Evolutionary conservation across 2,329 filamentous ascomycete species (phyloP), one percentile per base, ranked within the genome.

Genomic region (Pseudogymnoascus sp.): DNA sequence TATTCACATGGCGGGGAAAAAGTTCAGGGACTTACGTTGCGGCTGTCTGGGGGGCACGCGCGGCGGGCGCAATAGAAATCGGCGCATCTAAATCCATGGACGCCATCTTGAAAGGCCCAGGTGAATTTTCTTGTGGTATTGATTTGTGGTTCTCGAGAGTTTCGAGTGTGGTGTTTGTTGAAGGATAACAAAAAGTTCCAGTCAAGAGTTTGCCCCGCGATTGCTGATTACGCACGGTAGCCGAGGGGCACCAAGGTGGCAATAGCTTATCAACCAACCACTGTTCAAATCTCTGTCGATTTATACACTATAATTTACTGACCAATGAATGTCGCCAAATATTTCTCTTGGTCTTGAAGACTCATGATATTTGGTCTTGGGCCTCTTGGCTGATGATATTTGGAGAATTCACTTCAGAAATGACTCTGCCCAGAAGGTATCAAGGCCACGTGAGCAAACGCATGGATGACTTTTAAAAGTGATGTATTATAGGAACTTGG

Each of bases 71-170:
- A 70, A 83, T 77, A 66, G 81, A 78, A 60, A 84, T 78, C 59
- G 81, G 80, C 25, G 76, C 77, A 74, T 85, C 83, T 66, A 84
- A 66, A 71, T 85, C 83, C 83, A 85, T 85, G 71, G 78, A 82
- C 73, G 79, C 80, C 79, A 82, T 82, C 18, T 68, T 77, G 69
- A 60, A 42, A 40, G 59, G 33, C 59, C 59, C 50, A 33, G 50
- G 10, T 60, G 59, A 42, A 25, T 59, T 40, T 56, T 18, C 16
- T 33, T 40, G 59, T 60, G 16, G 11, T 23, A 5, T 60, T 56
- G n/a, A 56, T 56, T 56, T 12, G 50, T 56, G 31, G 28, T 56
- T 56, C 50, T 56, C 50, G 50, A 56, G 28, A 33, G 28, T 56
- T 33, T 56, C 50, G 50, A 56, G 50, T 56, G 50, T 56, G 50